These are phyloP conservation scores for Magnusiomyces fungicola DNA, from an alignment of 1,139 yeast genomes.

Conservation along the genomic window DNA sequence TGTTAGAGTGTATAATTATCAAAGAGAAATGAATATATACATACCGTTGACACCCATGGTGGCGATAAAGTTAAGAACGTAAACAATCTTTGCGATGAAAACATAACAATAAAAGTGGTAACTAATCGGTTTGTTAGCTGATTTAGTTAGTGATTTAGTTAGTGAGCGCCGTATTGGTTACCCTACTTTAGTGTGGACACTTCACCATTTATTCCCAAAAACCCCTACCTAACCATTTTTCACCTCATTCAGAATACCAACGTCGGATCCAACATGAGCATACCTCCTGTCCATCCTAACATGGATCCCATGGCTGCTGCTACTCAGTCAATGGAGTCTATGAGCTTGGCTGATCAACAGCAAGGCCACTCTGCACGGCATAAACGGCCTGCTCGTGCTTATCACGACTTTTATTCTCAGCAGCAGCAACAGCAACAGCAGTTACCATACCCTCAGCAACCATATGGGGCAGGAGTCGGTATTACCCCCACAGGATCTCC, in stretches of 20 bases:
- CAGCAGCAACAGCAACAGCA: constrained; percentile 2
- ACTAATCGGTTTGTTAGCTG: no score
- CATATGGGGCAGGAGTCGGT: constrained; percentile 7
- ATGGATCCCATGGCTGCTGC: constrained; percentile 1
- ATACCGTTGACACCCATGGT: not conserved
- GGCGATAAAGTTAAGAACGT: not conserved
- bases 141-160: no score
- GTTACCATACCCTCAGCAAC: constrained; percentile 4
- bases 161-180: no score
- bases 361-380: constrained; percentile 5
- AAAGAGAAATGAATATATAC: not conserved
- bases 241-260: no score
- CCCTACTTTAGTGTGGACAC: not conserved
- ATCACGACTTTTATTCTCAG: constrained; percentile 17
- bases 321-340: constrained; percentile 11
- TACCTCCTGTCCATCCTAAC: not conserved
- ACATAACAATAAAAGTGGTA: not conserved
- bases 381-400: constrained; percentile 20
- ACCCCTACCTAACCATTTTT: no score
- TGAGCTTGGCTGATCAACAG: constrained; percentile 4
- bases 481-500: constrained; percentile 7
- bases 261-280: not conserved
- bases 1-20: not conserved
- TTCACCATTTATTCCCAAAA: not conserved
- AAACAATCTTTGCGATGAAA: not conserved